Evolutionary conservation across 1,139 yeast species (phyloP).

Genomic region (Suhomyces ambrosiae): DNA sequence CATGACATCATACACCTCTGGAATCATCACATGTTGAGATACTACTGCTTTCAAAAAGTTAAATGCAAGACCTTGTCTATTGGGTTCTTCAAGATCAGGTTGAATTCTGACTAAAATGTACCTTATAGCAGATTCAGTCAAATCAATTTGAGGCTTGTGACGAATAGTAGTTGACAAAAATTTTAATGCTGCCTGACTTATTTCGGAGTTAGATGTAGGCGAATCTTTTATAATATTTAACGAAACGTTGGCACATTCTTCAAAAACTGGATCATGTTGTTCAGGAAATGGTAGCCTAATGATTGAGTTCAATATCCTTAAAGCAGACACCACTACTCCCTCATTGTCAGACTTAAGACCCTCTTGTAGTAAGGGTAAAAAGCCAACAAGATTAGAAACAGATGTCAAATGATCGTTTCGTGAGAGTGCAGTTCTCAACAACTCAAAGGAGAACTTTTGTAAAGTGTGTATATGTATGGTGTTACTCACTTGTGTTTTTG

Average conservation of each 20-base stretch:
- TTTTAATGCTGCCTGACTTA: conserved; percentile 81
- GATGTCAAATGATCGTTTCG: conserved; percentile 60
- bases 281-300: conserved; percentile 66
- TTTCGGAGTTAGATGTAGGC: conserved; percentile 75
- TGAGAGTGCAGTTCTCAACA: conserved; percentile 70
- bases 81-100: conserved; percentile 92
- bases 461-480: conserved; percentile 57
- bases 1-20: conserved; percentile 90
- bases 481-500: conserved; percentile 53
- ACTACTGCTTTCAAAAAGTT: conserved; percentile 77
- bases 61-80: conserved; percentile 85
- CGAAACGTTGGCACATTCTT: conserved; percentile 62
- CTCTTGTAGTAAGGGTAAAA: conserved; percentile 69
- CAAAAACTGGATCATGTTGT: conserved; percentile 54
- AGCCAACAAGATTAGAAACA: conserved; percentile 65
- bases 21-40: conserved; percentile 70
- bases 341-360: conserved; percentile 71
- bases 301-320: conserved; percentile 63
- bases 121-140: conserved; percentile 74
- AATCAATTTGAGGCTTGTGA: conserved; percentile 62
- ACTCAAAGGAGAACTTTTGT: conserved; percentile 78
- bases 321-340: conserved; percentile 67
- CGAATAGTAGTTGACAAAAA: conserved; percentile 74
- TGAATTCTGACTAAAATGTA: conserved; percentile 73
- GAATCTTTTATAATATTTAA: conserved; percentile 70